A percentile compares a stretch with the other conserved stretches of the same genome.
Conservation (phyloP, 2,329 filamentous ascomycete genomes). For the Talaromyces albobiverticillius region DNA sequence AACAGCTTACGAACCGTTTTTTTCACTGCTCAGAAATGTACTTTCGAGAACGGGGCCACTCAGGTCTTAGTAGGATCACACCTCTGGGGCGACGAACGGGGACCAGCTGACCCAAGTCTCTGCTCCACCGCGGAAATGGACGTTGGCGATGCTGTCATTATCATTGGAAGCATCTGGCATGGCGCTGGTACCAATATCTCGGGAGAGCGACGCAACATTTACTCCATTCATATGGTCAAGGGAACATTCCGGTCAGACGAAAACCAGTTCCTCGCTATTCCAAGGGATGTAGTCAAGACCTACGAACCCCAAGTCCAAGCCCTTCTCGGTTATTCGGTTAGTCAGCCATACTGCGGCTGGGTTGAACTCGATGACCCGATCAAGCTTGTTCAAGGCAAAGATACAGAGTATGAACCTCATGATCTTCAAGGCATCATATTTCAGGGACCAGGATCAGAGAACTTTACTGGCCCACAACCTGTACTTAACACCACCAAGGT, state of each 20-base stretch:
- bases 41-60: background rate
- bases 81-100: background rate
- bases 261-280: background rate
- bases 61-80: background rate
- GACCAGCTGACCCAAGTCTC: background rate
- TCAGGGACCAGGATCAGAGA: background rate
- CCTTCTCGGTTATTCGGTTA: background rate
- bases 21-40: background rate
- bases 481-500: background rate
- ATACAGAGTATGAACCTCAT: background rate
- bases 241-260: background rate
- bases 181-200: background rate
- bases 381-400: background rate
- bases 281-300: background rate
- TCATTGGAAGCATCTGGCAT: background rate
- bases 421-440: background rate
- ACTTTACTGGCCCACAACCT: background rate
- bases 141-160: background rate
- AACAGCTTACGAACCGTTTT: no score
- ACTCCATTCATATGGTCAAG: background rate
- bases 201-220: background rate
- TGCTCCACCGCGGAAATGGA: background rate
- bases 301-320: background rate
- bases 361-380: background rate
- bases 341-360: background rate